These are phyloP conservation scores for Colletotrichum noveboracense DNA, from an alignment of 2,329 filamentous ascomycete species.

Conservation along the genomic window DNA sequence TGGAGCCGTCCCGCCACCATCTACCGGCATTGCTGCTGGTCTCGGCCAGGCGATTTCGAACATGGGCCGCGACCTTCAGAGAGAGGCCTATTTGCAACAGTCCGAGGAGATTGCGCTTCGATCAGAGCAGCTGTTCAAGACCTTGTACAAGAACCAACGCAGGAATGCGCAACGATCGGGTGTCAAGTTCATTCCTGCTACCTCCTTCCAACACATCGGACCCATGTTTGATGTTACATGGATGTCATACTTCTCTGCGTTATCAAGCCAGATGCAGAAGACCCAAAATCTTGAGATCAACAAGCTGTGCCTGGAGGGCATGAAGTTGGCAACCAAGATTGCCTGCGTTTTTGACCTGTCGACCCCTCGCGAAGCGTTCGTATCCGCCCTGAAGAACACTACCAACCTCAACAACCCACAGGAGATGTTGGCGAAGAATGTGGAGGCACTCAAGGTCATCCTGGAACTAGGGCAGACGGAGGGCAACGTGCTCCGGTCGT, in stretches of 20 bases:
- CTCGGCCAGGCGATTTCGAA: constrained; percentile 91
- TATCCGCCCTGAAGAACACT: constrained; percentile 89
- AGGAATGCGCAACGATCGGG: constrained; percentile 74
- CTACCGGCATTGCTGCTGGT: constrained; percentile 76
- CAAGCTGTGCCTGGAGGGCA: constrained; percentile 90
- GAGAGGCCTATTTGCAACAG: constrained; percentile 92
- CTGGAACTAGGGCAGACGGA: constrained; percentile 93
- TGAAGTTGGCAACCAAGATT: constrained; percentile 92
- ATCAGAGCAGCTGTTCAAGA: constrained; percentile 88
- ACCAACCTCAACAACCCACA: constrained; percentile 96
- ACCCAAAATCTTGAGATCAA: constrained; percentile 92
- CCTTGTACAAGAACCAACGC: constrained; percentile 86
- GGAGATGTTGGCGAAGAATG: constrained; percentile 94
- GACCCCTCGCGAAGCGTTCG: constrained; percentile 93
- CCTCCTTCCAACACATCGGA: constrained; percentile 91
- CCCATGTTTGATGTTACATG: constrained; percentile 99
- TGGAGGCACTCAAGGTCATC: constrained; percentile 90
- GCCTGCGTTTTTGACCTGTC: constrained; percentile 92
- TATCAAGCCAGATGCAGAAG: constrained; percentile 93
- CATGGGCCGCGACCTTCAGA: constrained; percentile 87
- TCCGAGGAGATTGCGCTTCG: constrained; percentile 86
- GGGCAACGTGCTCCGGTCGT: constrained; percentile 85
- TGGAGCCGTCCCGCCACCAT: constrained; percentile 65
- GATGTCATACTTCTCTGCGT: constrained; percentile 98
- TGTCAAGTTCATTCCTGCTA: constrained; percentile 86